Percentiles rank a stretch among this genome's conserved stretches.
phyloP scores from a whole-genome alignment of 176 grass and related monocot genomes.

The Musa beccarii region DNA sequence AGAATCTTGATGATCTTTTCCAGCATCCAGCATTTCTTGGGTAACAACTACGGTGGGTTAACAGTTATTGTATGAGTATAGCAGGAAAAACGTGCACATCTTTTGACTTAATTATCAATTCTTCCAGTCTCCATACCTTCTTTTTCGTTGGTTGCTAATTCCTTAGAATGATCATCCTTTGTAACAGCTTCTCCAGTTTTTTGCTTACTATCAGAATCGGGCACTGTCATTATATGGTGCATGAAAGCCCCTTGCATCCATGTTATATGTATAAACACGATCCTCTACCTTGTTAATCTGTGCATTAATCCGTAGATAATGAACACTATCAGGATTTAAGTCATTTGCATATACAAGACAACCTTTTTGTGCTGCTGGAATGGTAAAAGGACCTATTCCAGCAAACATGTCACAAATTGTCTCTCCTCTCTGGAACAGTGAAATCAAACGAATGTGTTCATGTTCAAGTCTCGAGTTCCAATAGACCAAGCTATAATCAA shows the following conservation, averaged over 20 bases:
- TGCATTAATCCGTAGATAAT: slow-evolving; percentile 65
- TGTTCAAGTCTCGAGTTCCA: slow-evolving; percentile 99
- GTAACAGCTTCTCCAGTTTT: slow-evolving; percentile 23
- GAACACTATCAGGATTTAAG: slow-evolving; percentile 78
- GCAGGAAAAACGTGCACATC: neutral
- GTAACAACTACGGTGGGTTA: neutral
- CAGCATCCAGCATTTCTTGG: slow-evolving; percentile 31
- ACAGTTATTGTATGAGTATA: neutral
- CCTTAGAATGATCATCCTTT: slow-evolving; percentile 20
- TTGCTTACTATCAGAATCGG: slow-evolving; percentile 28
- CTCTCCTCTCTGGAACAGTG: slow-evolving; percentile 86
- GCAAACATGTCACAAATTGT: slow-evolving; percentile 93
- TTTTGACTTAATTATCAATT: neutral
- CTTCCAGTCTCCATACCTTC: slow-evolving; percentile 25
- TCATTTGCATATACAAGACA: slow-evolving; percentile 91
- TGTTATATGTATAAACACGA: slow-evolving; percentile 60
- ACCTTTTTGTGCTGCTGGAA: slow-evolving; percentile 81
- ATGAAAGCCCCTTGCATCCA: slow-evolving; percentile 87
- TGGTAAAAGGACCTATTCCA: slow-evolving; percentile 84
- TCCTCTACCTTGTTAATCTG: slow-evolving; percentile 85
- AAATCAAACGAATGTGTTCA: slow-evolving; percentile 82
- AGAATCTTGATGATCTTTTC: slow-evolving; percentile 17
- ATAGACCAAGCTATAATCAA: slow-evolving; percentile 92
- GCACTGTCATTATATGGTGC: slow-evolving; percentile 39
- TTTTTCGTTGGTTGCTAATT: slow-evolving; percentile 20